Base-by-base conservation (phyloP, 768 basidiomycete species). In the Neoboletus subvelutipes region DNA sequence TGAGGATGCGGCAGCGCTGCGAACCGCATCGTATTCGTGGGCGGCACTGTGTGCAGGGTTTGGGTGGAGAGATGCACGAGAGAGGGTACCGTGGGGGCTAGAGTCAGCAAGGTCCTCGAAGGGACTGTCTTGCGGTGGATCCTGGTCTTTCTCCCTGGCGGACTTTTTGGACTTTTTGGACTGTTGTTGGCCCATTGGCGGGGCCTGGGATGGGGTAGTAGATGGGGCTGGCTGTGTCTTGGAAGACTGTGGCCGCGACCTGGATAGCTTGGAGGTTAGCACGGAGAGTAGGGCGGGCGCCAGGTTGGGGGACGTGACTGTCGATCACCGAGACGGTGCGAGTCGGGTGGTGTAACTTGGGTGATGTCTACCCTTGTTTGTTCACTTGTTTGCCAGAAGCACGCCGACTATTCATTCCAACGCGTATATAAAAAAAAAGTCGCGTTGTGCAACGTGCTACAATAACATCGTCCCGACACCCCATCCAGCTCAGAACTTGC, bases 211-310 rank as follows among this genome's bases (percentile, higher is more conserved):
- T 31, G 70, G 55, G 37, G 70, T 41, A 1, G 74, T 51, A 2
- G 77, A 76, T 17, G 83, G 76, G 62, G 78, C 76, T 60, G 85
- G 84, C 71, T 83, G 83, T 45, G 88, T 87, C 71, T 83, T 83
- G 37, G 87, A 85, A 54, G 88, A 90, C 69, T 87, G 85, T 39
- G 85, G 78, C 76, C 90, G 79, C 65, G 84, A 82, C 80, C 82
- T 86, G 63, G 85, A 62, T 55, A 88, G 78, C 73, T 87, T 80
- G 59, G 84, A 85, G 59, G 87, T 80, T 60, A 92, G 82, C 42
- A 84, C 87, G 68, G 89, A 87, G 69, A 92, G 78, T 47, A 92
- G 80, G 68, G 88, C 86, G 46, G 88, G 88, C 76, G 90, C 90
- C 90, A 92, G 88, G 71, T 81, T 90, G 78, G 56, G 65, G 51